Percentiles rank a stretch among this genome's conserved stretches.
Evolutionary conservation across 2,329 filamentous ascomycete species (phyloP).

Genomic region (Epicoccum sorghinum): DNA sequence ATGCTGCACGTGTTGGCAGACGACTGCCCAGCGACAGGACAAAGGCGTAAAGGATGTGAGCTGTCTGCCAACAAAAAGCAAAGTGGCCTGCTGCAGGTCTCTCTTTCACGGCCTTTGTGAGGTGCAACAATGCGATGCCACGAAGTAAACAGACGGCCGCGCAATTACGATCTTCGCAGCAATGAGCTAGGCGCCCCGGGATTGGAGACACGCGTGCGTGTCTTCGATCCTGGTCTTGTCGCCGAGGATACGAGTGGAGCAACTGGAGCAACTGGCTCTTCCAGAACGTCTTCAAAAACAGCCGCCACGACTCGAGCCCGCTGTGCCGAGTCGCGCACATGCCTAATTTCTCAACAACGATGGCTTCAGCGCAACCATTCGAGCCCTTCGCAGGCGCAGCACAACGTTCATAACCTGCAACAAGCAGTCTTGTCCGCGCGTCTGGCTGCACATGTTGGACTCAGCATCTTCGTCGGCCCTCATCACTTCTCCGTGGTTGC

Average conservation of each 20-base stretch:
- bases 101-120: slow-evolving; percentile 1
- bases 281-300: slow-evolving; percentile 30
- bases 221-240: slow-evolving; percentile 25
- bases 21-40: slow-evolving; percentile 23
- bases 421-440: background rate
- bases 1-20: slow-evolving; percentile 26
- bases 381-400: slow-evolving; percentile 8
- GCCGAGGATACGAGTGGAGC: slow-evolving; percentile 25
- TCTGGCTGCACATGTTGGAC: background rate
- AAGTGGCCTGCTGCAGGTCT: slow-evolving; percentile 5
- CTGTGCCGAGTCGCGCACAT: slow-evolving; percentile 16
- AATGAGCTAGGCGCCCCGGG: slow-evolving; percentile 23
- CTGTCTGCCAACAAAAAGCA: slow-evolving; percentile 8
- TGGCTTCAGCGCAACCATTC: slow-evolving; percentile 1
- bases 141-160: slow-evolving; percentile 25
- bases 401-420: slow-evolving; percentile 2
- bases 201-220: slow-evolving; percentile 25
- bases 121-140: slow-evolving; percentile 2
- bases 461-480: background rate
- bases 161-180: slow-evolving; percentile 39
- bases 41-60: slow-evolving; percentile 21
- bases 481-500: background rate
- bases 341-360: slow-evolving; percentile 26
- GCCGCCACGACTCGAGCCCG: slow-evolving; percentile 22
- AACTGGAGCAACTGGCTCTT: slow-evolving; percentile 26